phyloP scores from a whole-genome alignment of 169 alveolate genomes.

The Eimeria sp. region DNA sequence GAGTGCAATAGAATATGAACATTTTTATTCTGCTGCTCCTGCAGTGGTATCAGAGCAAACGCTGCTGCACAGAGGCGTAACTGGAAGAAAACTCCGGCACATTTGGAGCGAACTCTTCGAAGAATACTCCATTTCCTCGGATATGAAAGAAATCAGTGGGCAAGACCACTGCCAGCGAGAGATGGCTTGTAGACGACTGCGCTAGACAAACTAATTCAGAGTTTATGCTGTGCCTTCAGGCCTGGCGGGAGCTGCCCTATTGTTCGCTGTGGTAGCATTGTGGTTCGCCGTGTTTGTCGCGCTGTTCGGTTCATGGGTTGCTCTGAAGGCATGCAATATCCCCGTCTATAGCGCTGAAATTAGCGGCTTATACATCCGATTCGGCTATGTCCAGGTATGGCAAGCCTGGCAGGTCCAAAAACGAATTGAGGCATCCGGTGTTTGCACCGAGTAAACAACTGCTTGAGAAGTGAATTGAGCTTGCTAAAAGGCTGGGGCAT shows the following conservation, averaged over 20 bases:
- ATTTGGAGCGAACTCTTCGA: conserved; percentile 59
- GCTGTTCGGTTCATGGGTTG: conserved; percentile 61
- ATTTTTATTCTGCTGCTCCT: neutral
- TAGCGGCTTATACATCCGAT: conserved; percentile 54
- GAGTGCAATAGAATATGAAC: neutral
- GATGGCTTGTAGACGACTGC: neutral
- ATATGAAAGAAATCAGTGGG: conserved; percentile 59
- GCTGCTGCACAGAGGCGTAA: conserved; percentile 57
- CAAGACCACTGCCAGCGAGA: neutral
- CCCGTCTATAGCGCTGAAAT: conserved; percentile 73
- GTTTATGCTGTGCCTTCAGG: conserved; percentile 10
- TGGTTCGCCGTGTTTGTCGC: conserved; percentile 68
- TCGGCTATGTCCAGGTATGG: conserved; percentile 60
- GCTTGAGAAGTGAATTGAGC: neutral
- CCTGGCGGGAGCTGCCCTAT: conserved; percentile 57
- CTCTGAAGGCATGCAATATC: conserved; percentile 43
- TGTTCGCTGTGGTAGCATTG: conserved; percentile 62
- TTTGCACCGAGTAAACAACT: neutral
- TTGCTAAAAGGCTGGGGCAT: neutral
- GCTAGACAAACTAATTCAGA: neutral
- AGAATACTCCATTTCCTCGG: conserved; percentile 39
- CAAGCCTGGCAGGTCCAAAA: neutral
- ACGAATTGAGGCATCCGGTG: neutral
- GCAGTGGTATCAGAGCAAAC: conserved; percentile 73
- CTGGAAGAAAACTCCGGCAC: conserved; percentile 36